These are phyloP conservation scores for Tuber magnatum DNA, from an alignment of 495 filamentous ascomycete genomes.

Conservation along the genomic window DNA sequence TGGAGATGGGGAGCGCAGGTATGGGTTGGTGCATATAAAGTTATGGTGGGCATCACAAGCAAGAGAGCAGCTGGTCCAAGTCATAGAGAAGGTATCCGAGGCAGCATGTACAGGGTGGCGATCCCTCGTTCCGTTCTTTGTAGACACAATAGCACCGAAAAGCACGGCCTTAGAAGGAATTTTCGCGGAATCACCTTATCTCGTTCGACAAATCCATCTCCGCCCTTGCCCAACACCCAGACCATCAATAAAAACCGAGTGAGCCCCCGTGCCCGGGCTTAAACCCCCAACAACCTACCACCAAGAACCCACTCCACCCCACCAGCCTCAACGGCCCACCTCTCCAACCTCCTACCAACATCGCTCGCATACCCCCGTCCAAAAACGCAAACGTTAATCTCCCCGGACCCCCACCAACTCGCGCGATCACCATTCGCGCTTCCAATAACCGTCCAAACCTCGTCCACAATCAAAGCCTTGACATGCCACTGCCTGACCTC, in stretches of 20 bases:
- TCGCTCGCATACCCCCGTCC: slow-evolving; percentile 44
- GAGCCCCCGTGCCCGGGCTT: neutral
- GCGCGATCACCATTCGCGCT: slow-evolving; percentile 71
- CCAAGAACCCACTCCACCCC: neutral
- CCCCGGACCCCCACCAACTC: slow-evolving; percentile 70
- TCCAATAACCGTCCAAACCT: slow-evolving; percentile 54
- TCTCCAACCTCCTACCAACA: slow-evolving; percentile 46
- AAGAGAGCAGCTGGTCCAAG: neutral
- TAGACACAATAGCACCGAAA: neutral
- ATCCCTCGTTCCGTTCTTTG: neutral
- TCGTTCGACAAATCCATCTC: neutral
- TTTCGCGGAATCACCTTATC: neutral
- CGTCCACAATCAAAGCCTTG: slow-evolving; percentile 61
- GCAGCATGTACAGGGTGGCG: neutral
- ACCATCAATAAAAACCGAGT: neutral
- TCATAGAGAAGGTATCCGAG: neutral
- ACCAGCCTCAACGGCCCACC: neutral
- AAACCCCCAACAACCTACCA: neutral
- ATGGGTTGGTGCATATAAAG: neutral
- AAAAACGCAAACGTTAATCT: slow-evolving; percentile 62
- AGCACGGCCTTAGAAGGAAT: neutral
- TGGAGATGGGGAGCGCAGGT: neutral
- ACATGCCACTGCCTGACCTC: slow-evolving; percentile 64
- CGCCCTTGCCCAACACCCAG: too few species aligned
- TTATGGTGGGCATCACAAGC: neutral